Evolutionary conservation across 768 basidiomycete species (phyloP), one percentile per base, ranked within the genome.

Genomic region (Leccinum incarnatum): DNA sequence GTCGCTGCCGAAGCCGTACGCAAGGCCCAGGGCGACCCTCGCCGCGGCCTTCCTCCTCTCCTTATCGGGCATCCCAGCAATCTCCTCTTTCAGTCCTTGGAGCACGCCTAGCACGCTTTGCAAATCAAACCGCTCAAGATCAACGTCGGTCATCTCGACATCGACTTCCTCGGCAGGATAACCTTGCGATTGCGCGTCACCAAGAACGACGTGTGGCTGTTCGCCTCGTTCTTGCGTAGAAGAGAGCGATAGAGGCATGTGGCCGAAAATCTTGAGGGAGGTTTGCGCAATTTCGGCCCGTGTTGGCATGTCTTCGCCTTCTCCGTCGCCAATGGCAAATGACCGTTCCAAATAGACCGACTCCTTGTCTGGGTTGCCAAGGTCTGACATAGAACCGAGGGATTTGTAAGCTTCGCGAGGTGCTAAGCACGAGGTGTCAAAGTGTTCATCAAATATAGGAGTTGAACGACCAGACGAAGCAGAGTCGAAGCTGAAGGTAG

Each of bases 41-140:
- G 90, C 90, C 0, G 90, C 90, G 25, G 88, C 85, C 64, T 76
- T 81, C 63, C 86, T 76, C 62, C 84, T 77, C 72, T 88, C 87
- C 23, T 77, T 78, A 62, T 86, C 78, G 5, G 77, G 74, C 74
- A 92, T 88, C 11, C 76, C 79, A 23, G 84, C 78, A 62, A 92
- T 91, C 75, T 92, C 88, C 23, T 82, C 83, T 68, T 88, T 89
- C 81, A 90, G 82, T 52, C 81, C 81, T 64, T 88, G 83, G 34
- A 92, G 75, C 1, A 82, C 80, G 17, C 77, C 77, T 8, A 91
- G 67, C 34, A 91, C 83, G 51, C 76, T 74, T 27, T 82, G 78
- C 56, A 91, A 68, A 72, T 91, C 89, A 68, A 90, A 87, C 30
- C 76, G 67, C 47, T 76, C 78, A 53, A 77, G 72, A 62, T 77